Evolutionary conservation across 345 rosid genomes (phyloP), one percentile per base, ranked within the genome.

Genomic region (Dimocarpus longan): DNA sequence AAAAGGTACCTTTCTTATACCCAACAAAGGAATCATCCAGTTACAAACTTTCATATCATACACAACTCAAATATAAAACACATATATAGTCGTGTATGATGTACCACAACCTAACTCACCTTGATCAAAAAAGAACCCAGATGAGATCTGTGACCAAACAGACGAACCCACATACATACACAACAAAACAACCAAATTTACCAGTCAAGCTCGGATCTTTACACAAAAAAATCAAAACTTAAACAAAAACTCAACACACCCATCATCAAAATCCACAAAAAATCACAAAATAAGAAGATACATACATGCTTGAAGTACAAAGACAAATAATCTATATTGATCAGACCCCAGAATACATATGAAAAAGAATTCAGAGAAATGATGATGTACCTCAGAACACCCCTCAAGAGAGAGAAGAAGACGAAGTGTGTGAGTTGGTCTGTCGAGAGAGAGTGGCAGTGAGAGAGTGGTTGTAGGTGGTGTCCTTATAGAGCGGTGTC

Each of bases 331-430:
- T 62, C 12, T 60, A 1, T 19, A 50, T 22, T 32, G 73, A 76
- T 70, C 43, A 46, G 24, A 79, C 21, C 0, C 37, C 37, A 3
- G 37, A 32, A 32, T 2, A 32, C 37, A 32, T 32, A 32, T 32
- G 37, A 32, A 32, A 3, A 32, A 32, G 52, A 46, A 71, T 13
- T 13, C 28, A 64, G 43, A 13, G 43, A 59, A 24, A 4, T 18
- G 46, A 69, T 12, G 40, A 19, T 60, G 5, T 68, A 89, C 91
- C 91, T 88, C 91, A 86, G 89, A 77, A 16, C 78, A 84, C 90
- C 87, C 84, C 89, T 85, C 68, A 12, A 76, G 76, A 72, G 37
- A 75, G 64, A 70, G 28, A n/a, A 2, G 52, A 57, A 13, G 64
- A 32, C 42, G 28, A 9, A 3, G 6, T 3, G 18, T 0, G 48